A percentile compares a stretch with the other conserved stretches of the same genome.
Evolutionary conservation across 176 grass and related monocot genomes (phyloP).

Genomic region (Triticum dicoccoides): DNA sequence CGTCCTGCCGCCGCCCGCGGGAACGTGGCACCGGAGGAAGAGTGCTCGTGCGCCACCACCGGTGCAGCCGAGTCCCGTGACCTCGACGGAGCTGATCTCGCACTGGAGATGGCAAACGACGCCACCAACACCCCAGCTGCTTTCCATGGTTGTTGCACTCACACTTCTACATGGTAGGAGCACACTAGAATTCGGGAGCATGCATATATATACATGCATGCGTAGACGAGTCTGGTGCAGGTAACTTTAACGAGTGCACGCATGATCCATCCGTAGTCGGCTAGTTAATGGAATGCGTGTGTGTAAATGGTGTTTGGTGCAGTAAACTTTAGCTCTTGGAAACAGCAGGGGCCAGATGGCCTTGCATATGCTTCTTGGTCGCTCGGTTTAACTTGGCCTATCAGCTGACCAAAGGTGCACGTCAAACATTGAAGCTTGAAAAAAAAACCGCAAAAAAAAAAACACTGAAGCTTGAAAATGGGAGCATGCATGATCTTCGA

Average conservation of each 20-base stretch:
- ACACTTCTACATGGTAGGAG: neutral
- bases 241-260: constrained; percentile 19
- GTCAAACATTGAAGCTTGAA: neutral
- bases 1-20: constrained; percentile 18
- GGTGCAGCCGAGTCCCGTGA: neutral
- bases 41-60: neutral
- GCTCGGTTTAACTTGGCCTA: constrained; percentile 23
- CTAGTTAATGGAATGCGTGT: neutral
- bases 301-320: neutral
- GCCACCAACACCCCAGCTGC: neutral
- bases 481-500: neutral
- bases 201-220: constrained; percentile 1
- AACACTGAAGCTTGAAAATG: neutral
- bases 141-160: constrained; percentile 7
- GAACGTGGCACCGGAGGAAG: constrained; percentile 47
- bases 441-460: neutral
- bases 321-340: constrained; percentile 40
- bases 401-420: constrained; percentile 31
- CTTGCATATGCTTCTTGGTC: neutral
- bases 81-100: constrained; percentile 28
- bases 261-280: neutral
- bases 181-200: neutral
- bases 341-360: constrained; percentile 16
- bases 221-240: neutral
- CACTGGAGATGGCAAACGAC: constrained; percentile 22